phyloP scores from a whole-genome alignment of 208 protist species.

The Lotmaria passim region DNA sequence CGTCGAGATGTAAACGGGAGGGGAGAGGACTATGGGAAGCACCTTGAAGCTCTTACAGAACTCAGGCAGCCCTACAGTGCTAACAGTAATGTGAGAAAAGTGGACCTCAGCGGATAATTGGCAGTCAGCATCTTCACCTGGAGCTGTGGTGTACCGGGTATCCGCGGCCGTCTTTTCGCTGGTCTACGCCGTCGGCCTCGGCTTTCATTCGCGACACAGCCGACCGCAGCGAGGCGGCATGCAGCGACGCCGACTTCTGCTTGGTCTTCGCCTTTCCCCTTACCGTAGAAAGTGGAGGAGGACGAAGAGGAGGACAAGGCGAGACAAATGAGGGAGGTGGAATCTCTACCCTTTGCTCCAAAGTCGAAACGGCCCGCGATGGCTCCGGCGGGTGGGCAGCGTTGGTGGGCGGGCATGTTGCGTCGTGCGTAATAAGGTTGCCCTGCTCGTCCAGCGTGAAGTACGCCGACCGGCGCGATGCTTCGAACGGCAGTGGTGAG shows the following conservation, averaged over 20 bases:
- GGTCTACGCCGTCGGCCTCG: slow-evolving; percentile 58
- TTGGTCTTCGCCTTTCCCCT: neutral
- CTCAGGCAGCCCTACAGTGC: no score
- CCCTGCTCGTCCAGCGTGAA: slow-evolving; percentile 73
- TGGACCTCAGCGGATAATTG: no score
- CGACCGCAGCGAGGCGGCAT: slow-evolving; percentile 40
- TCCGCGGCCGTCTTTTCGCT: slow-evolving; percentile 12
- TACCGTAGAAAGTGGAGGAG: neutral
- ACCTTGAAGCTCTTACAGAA: no score
- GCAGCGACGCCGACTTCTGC: slow-evolving; percentile 21
- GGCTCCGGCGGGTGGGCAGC: neutral
- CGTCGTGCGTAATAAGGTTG: slow-evolving; percentile 40
- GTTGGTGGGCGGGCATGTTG: neutral
- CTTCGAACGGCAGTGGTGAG: neutral
- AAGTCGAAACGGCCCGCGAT: no score
- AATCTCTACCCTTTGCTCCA: no score
- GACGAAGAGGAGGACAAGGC: neutral
- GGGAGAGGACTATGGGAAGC: no score
- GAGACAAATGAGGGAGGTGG: no score
- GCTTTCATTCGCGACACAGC: slow-evolving; percentile 46
- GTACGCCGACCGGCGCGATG: slow-evolving; percentile 20
- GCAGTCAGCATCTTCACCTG: neutral
- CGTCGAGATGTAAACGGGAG: no score
- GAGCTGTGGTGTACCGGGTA: neutral
- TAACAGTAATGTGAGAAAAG: no score